A percentile compares a stretch with the other conserved stretches of the same genome.
Conservation (phyloP, 129 eudicot species). For the Deinandra increscens region DNA sequence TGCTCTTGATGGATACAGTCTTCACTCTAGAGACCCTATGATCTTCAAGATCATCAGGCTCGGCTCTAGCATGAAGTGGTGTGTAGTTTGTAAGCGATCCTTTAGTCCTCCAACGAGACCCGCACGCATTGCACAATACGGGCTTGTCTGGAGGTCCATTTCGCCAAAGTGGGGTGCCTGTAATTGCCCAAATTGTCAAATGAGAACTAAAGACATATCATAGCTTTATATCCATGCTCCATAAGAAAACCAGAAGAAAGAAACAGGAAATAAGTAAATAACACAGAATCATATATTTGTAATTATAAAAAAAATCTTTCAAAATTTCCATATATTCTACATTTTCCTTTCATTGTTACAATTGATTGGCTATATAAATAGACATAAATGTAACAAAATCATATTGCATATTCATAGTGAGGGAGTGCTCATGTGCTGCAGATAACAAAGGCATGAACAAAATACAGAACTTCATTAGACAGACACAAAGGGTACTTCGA, state of each 20-base stretch:
- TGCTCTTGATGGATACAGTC: slow-evolving; percentile 61
- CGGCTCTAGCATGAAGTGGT: slow-evolving; percentile 87
- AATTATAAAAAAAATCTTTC: neutral
- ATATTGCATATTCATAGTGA: slow-evolving; percentile 17
- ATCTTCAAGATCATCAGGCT: slow-evolving; percentile 68
- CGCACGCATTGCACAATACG: slow-evolving; percentile 93
- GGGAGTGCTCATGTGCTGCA: slow-evolving; percentile 14
- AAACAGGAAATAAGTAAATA: neutral
- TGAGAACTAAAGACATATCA: neutral
- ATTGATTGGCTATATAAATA: neutral
- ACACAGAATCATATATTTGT: neutral
- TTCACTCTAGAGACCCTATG: slow-evolving; percentile 58
- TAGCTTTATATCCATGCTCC: neutral
- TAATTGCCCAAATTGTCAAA: slow-evolving; percentile 18
- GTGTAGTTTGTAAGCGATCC: slow-evolving; percentile 88
- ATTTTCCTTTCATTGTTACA: neutral
- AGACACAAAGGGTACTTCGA: neutral
- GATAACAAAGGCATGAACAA: neutral
- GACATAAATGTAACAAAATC: slow-evolving; percentile 14
- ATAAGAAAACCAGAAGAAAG: neutral
- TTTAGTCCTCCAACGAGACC: slow-evolving; percentile 98
- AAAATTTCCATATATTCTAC: neutral
- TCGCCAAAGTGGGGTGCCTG: slow-evolving; percentile 99
- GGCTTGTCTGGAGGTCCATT: slow-evolving; percentile 99
- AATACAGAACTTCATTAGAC: neutral